These are phyloP conservation scores for Nymphaea colorata DNA, from an alignment of 164 flowering plant genomes.

Conservation along the genomic window DNA sequence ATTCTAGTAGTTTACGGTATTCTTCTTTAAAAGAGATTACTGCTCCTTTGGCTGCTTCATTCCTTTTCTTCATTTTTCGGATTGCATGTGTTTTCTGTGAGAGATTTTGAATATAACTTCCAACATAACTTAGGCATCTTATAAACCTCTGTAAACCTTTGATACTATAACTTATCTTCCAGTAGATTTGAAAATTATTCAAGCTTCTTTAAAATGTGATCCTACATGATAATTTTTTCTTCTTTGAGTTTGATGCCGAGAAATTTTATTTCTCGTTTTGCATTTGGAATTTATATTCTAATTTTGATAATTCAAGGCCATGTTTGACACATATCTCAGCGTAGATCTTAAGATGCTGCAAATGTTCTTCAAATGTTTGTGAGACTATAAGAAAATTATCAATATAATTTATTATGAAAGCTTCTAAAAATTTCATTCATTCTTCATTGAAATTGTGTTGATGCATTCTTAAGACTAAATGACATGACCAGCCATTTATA, in stretches of 20 bases:
- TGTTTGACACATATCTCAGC: neutral
- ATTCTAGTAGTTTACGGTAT: too few species aligned
- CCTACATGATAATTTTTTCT: neutral
- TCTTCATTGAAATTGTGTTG: neutral
- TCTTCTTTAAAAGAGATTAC: neutral
- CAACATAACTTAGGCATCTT: neutral
- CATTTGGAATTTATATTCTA: neutral
- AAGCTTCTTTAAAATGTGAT: neutral
- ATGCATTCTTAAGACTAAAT: neutral
- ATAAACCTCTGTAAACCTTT: neutral
- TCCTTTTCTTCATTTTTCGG: neutral
- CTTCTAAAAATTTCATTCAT: neutral
- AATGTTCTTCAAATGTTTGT: neutral
- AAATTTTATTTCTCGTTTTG: neutral
- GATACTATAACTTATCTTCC: neutral
- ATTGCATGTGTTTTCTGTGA: neutral
- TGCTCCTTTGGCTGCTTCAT: neutral
- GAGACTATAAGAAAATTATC: neutral
- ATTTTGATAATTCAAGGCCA: neutral
- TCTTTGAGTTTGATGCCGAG: neutral
- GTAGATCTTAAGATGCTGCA: neutral
- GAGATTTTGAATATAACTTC: neutral
- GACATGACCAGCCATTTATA: too few species aligned
- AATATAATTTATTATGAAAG: neutral
- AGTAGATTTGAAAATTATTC: neutral